Conservation (phyloP, 495 filamentous ascomycete species). For the Penicillium canariense region DNA sequence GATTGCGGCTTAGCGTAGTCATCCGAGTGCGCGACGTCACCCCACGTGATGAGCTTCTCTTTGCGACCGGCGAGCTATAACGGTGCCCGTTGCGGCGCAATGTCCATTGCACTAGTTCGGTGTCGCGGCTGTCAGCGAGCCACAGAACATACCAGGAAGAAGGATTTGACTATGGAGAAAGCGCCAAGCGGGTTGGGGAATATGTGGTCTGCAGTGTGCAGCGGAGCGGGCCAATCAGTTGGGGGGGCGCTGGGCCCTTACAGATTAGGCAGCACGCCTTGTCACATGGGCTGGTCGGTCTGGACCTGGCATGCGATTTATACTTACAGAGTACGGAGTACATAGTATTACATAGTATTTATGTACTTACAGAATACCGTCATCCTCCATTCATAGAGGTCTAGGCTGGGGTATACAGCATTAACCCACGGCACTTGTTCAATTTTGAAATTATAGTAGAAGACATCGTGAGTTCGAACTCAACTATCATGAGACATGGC, state of each 20-base stretch:
- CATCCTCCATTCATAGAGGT: no score
- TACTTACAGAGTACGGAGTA: background rate
- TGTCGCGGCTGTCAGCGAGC: conserved; percentile 3
- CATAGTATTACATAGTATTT: no score
- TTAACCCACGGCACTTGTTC: no score
- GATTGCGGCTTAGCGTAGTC: conserved; percentile 12
- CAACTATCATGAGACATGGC: background rate
- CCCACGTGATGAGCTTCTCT: background rate
- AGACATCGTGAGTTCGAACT: background rate
- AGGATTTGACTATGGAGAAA: background rate
- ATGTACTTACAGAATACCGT: background rate
- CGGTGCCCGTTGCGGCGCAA: no score
- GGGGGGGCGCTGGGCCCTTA: background rate
- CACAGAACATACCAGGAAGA: background rate
- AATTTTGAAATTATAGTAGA: background rate
- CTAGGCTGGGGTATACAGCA: background rate
- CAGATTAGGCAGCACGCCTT: background rate
- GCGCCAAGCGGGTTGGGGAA: background rate
- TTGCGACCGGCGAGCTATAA: background rate
- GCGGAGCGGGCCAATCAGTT: background rate
- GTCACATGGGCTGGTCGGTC: background rate
- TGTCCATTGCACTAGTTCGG: background rate
- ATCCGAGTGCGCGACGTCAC: conserved; percentile 7
- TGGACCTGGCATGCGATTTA: no score
- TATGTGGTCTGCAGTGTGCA: background rate